Evolutionary conservation across 805 yeast species (phyloP).

Genomic region (Ogataea dorogensis): DNA sequence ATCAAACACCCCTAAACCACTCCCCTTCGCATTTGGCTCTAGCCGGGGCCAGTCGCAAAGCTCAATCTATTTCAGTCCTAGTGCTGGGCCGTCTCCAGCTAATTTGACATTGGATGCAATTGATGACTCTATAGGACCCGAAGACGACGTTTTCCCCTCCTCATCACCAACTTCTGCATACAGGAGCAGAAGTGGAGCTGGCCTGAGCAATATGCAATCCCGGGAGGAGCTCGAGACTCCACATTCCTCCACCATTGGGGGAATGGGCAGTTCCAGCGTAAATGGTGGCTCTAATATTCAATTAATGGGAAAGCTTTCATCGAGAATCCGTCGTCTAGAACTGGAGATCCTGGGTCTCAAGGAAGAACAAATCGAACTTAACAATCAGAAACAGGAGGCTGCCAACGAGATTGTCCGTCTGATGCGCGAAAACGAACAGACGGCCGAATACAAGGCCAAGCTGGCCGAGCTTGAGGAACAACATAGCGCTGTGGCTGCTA

Average conservation of each 20-base stretch:
- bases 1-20: slow-evolving; percentile 43
- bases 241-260: slow-evolving; percentile 25
- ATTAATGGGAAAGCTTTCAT: slow-evolving; percentile 68
- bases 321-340: slow-evolving; percentile 76
- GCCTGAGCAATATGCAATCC: slow-evolving; percentile 15
- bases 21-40: slow-evolving; percentile 5
- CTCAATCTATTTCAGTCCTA: slow-evolving; percentile 13
- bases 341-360: slow-evolving; percentile 65
- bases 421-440: slow-evolving; percentile 53
- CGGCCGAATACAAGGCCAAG: slow-evolving; percentile 32
- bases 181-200: slow-evolving; percentile 10
- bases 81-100: slow-evolving; percentile 6
- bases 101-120: slow-evolving; percentile 14
- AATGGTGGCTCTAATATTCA: slow-evolving; percentile 45
- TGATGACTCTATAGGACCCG: slow-evolving; percentile 14
- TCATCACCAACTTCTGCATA: slow-evolving; percentile 20
- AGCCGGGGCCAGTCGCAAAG: slow-evolving; percentile 13
- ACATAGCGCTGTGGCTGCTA: slow-evolving; percentile 16
- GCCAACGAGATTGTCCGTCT: slow-evolving; percentile 65
- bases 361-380: slow-evolving; percentile 58
- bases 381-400: slow-evolving; percentile 59
- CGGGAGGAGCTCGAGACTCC: slow-evolving; percentile 25
- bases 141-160: slow-evolving; percentile 17
- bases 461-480: slow-evolving; percentile 23
- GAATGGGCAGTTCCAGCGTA: slow-evolving; percentile 15